Percentiles rank a stretch among this genome's conserved stretches.
phyloP scores from a whole-genome alignment of 805 yeast species.

The Lipomyces yamadae region DNA sequence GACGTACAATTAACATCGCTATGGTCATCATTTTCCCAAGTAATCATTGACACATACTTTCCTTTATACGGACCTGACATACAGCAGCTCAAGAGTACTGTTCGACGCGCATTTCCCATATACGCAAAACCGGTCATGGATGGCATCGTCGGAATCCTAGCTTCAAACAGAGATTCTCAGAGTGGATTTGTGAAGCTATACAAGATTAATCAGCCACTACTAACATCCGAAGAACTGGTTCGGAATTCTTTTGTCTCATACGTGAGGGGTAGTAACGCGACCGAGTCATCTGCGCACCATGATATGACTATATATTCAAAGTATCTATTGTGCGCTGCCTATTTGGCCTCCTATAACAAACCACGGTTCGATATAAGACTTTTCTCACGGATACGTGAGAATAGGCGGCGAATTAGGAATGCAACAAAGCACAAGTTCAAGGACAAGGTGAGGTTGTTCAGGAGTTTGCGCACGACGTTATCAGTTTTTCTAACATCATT shows the following conservation, averaged over 20 bases:
- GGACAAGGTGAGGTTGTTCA: constrained; percentile 18
- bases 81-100: constrained; percentile 10
- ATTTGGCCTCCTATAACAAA: constrained; percentile 77
- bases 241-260: constrained; percentile 18
- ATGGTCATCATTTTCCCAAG: constrained; percentile 25
- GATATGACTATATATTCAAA: constrained; percentile 46
- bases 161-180: constrained; percentile 4
- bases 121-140: constrained; percentile 23
- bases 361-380: constrained; percentile 68
- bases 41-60: constrained; percentile 29
- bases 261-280: background rate
- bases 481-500: background rate
- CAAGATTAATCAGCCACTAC: constrained; percentile 22
- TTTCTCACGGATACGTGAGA: constrained; percentile 66
- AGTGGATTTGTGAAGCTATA: constrained; percentile 17
- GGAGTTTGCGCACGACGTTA: too few relatives aligned
- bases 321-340: constrained; percentile 78
- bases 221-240: constrained; percentile 29
- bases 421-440: constrained; percentile 11
- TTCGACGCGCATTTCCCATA: constrained; percentile 17
- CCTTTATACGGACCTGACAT: constrained; percentile 32
- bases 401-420: constrained; percentile 15
- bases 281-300: constrained; percentile 7
- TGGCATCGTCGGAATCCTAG: constrained; percentile 5
- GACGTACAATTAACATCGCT: constrained; percentile 20